Conservation (phyloP, 192 early-diverging fungal genomes). For the Backusella morwellensis region DNA sequence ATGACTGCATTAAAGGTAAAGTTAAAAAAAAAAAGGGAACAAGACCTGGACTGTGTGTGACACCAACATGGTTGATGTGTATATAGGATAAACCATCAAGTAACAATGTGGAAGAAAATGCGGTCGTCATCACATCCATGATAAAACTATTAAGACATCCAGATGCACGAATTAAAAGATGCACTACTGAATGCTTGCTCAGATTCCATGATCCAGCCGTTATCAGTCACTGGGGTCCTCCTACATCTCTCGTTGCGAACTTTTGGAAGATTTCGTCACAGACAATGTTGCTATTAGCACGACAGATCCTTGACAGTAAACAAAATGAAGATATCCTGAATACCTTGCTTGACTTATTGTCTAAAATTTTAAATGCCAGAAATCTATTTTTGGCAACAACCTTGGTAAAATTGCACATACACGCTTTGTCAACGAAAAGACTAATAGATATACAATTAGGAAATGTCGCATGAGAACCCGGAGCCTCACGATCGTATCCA, state of each 20-base stretch:
- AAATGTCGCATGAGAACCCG: slow-evolving; percentile 38
- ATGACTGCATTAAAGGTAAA: slow-evolving; percentile 64
- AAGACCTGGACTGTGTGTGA: background rate
- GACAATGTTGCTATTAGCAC: slow-evolving; percentile 43
- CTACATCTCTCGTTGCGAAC: slow-evolving; percentile 51
- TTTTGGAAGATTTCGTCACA: slow-evolving; percentile 69
- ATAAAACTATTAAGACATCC: slow-evolving; percentile 38
- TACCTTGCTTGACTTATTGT: slow-evolving; percentile 57
- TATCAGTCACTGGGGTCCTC: slow-evolving; percentile 78
- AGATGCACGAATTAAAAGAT: background rate
- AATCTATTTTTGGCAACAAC: slow-evolving; percentile 45
- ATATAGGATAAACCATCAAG: slow-evolving; percentile 3
- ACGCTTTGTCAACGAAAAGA: background rate
- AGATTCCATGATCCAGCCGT: slow-evolving; percentile 62
- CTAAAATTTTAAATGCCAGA: slow-evolving; percentile 60
- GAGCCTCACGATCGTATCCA: slow-evolving; percentile 56
- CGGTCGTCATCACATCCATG: slow-evolving; percentile 63
- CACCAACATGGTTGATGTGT: background rate
- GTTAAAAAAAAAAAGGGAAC: background rate
- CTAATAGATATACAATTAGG: slow-evolving; percentile 20
- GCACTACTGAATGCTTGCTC: slow-evolving; percentile 64
- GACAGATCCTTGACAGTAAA: slow-evolving; percentile 68
- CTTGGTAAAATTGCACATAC: slow-evolving; percentile 27
- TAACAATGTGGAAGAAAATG: slow-evolving; percentile 60
- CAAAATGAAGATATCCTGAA: slow-evolving; percentile 55